Base-by-base conservation (phyloP, 176 grass and related monocot species). In the Saccharum spontaneum region DNA sequence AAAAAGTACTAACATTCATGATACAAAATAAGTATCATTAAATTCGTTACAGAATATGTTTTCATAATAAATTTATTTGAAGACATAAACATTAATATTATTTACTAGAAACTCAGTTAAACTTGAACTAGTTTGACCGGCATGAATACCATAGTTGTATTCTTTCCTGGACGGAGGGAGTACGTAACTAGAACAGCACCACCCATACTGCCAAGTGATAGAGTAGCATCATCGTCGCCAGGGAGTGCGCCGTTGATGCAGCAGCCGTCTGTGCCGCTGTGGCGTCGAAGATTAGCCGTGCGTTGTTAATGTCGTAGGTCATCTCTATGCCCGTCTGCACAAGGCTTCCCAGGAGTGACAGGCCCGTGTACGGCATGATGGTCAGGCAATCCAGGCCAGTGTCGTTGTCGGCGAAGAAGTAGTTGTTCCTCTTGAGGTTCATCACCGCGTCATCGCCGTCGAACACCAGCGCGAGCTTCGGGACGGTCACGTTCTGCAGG, bases 251-350 rank as follows among this genome's bases (percentile, higher is more conserved):
- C 23, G 13, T 2, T 23, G 64, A 30, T 13, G 55, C 55, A 59
- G 55, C 28, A 34, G 45, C 10, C 43, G 43, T 45, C 43, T 45
- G 43, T 45, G 64, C 28, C 12, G 49, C 49, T 1, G 5, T 15
- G 5, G 26, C 34, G 28, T 33, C 64, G 30, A 67, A 67, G 12
- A 30, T 67, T 4, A 67, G 64, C 64, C n/a, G 36, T 10, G 22
- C 20, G 55, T 65, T n/a, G 37, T 12, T n/a, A 30, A 85, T 45
- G 64, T 85, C 71, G 67, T 50, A 86, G 44, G 50, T 59, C 46
- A 86, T 78, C 26, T 0, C 69, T 13, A 16, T 70, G 28, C 76
- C 83, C 12, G 11, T 59, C 83, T 86, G 43, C 22, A 86, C 9
- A 46, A 86, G 30, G 43, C 62, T 86, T 14, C 83, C 73, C 61